Evolutionary conservation across 2,329 filamentous ascomycete genomes (phyloP).

Genomic region (Ceratocystis diversiconidia): DNA sequence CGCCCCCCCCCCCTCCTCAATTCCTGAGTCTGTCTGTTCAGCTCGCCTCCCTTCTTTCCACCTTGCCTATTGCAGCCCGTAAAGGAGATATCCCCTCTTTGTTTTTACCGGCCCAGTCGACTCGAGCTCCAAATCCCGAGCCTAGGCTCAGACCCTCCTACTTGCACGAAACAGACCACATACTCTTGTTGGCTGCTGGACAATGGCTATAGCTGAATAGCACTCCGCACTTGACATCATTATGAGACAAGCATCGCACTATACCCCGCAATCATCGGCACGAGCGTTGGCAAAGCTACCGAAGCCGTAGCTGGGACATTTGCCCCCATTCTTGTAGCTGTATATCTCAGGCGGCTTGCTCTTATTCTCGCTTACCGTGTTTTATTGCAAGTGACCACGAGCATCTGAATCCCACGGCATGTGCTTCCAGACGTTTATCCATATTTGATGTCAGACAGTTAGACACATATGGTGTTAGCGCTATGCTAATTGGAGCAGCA

Average conservation of each 20-base stretch:
- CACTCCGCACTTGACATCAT: conserved; percentile 32
- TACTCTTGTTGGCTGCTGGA: conserved; percentile 29
- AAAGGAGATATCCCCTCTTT: neutral
- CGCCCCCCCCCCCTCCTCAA: too few species aligned
- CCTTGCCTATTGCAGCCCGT: neutral
- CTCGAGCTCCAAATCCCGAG: neutral
- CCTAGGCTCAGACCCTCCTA: neutral
- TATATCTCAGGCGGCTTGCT: conserved; percentile 40
- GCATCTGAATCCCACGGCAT: conserved; percentile 38
- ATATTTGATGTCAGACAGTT: conserved; percentile 41
- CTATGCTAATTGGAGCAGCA: conserved; percentile 24
- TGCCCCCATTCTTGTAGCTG: conserved; percentile 26
- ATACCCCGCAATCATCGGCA: conserved; percentile 38
- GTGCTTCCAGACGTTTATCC: conserved; percentile 53
- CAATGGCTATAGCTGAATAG: conserved; percentile 36
- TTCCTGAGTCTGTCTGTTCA: too few species aligned
- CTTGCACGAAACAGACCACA: conserved; percentile 29
- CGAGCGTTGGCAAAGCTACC: conserved; percentile 31
- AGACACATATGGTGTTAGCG: conserved; percentile 38
- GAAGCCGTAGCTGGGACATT: neutral
- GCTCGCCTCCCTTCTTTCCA: too few species aligned
- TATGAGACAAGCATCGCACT: conserved; percentile 35
- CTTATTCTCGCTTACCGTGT: conserved; percentile 28
- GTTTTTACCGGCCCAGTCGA: neutral
- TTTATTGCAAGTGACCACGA: conserved; percentile 42